These are phyloP conservation scores for Pigoraptor vietnamica DNA, from an alignment of 78 protist species.

Conservation along the genomic window DNA sequence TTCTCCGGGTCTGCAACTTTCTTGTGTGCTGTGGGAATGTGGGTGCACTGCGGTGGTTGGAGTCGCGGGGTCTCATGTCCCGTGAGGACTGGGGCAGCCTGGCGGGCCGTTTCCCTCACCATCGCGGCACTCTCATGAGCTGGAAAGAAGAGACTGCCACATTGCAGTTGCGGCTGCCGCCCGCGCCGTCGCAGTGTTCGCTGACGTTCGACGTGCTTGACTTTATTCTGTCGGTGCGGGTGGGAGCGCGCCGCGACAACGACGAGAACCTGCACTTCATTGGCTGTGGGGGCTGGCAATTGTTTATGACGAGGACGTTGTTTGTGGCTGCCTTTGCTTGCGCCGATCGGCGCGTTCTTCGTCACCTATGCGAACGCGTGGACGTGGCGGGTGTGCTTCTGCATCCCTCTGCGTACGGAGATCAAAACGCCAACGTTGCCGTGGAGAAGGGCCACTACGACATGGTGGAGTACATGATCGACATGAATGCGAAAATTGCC, in stretches of 20 bases:
- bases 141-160: too few relatives aligned
- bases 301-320: neutral
- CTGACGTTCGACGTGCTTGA: neutral
- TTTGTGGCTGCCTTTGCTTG: neutral
- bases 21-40: neutral
- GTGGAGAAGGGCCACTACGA: neutral
- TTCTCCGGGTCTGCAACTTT: too few relatives aligned
- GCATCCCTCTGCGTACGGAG: too few relatives aligned
- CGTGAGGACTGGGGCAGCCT: neutral
- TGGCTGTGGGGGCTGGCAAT: too few relatives aligned
- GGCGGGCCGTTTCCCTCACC: too few relatives aligned
- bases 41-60: too few relatives aligned
- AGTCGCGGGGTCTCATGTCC: too few relatives aligned
- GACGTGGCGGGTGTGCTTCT: neutral
- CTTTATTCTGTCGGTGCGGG: neutral
- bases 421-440: neutral
- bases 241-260: neutral
- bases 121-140: too few relatives aligned
- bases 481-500: neutral
- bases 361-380: neutral
- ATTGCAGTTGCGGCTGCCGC: neutral
- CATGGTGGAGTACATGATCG: neutral
- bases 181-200: neutral
- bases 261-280: too few relatives aligned
- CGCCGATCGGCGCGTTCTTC: neutral